Conservation (phyloP, 345 rosid genomes). For the thale cress (Arabidopsis thaliana) region TAIR10.1 NC_003070.9:4993001-4993500, state of each 20-base stretch:
- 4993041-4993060: not conserved
- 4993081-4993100: too few relatives aligned
- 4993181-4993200: too few relatives aligned
- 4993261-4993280: too few relatives aligned
- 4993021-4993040: too few relatives aligned
- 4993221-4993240: too few relatives aligned
- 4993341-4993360: not conserved
- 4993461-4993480: conserved; percentile 1
- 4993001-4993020: too few relatives aligned
- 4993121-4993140: not conserved
- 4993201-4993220: too few relatives aligned
- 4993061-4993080: not conserved
- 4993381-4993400: not conserved
- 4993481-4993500: not conserved
- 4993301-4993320: too few relatives aligned
- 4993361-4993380: not conserved
- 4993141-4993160: not conserved
- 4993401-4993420: not conserved
- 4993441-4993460: not conserved
- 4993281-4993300: too few relatives aligned
- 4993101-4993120: too few relatives aligned
- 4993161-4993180: not conserved
- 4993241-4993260: too few relatives aligned
- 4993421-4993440: conserved; percentile 2
- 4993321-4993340: not conserved